These are phyloP conservation scores for Acmispon strigosus DNA, from an alignment of 306 rosid genomes.

Conservation along the genomic window DNA sequence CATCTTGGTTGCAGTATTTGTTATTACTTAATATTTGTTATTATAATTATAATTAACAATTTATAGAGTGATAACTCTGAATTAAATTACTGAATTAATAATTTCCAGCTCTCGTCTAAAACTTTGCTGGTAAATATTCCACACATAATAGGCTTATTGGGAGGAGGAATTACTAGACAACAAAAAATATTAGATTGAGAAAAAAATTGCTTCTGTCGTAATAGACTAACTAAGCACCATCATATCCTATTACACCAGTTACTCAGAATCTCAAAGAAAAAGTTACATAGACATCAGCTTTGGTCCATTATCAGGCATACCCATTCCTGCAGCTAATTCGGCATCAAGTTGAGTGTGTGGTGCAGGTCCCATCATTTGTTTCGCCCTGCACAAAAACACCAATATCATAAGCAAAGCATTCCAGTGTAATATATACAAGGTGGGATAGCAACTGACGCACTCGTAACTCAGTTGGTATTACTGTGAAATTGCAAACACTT, in stretches of 20 bases:
- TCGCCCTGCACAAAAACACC: constrained; percentile 42
- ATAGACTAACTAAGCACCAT: not conserved
- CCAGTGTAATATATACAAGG: not conserved
- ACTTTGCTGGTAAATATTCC: no score
- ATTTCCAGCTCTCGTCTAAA: no score
- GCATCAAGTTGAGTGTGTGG: constrained; percentile 96
- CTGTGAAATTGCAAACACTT: no score
- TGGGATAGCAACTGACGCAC: not conserved
- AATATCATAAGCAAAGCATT: constrained; percentile 11
- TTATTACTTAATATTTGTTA: no score
- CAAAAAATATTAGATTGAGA: not conserved
- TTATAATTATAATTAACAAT: no score
- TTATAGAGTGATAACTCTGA: no score
- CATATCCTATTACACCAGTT: not conserved
- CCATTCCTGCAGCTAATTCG: constrained; percentile 92
- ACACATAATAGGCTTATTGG: not conserved
- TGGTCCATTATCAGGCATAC: constrained; percentile 93
- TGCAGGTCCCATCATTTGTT: constrained; percentile 73
- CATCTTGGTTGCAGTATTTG: no score
- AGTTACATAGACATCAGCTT: constrained; percentile 74
- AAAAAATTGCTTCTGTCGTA: not conserved
- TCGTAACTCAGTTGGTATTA: not conserved
- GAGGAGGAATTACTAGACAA: not conserved
- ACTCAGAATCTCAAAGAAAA: not conserved
- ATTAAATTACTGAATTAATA: no score